A percentile compares a stretch with the other conserved stretches of the same genome.
phyloP scores from a whole-genome alignment of 164 flowering plant species.

The Vitis riparia region DNA sequence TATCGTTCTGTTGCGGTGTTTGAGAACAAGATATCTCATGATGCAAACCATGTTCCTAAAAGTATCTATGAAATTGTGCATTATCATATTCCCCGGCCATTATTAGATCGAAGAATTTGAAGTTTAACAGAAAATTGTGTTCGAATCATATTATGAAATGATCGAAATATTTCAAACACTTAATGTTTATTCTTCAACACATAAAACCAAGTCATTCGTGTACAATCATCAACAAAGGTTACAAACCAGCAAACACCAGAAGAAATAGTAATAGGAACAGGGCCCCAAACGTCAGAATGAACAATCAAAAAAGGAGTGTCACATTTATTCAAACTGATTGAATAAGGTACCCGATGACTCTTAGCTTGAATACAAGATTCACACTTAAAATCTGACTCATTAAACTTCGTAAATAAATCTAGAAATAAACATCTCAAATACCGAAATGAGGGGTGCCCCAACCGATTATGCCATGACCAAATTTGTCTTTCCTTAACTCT shows the following conservation, averaged over 20 bases:
- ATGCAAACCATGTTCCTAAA: neutral
- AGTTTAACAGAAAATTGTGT: neutral
- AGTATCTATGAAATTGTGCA: neutral
- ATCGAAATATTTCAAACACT: neutral
- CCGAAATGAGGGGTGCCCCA: too few relatives aligned
- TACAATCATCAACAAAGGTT: conserved; percentile 1
- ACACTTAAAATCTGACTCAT: too few relatives aligned
- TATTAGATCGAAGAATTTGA: too few relatives aligned
- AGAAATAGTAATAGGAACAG: neutral
- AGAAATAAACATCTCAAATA: too few relatives aligned
- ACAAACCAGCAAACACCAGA: neutral
- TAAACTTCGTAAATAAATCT: neutral
- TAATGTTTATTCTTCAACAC: neutral
- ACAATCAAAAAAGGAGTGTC: neutral
- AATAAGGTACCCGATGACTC: too few relatives aligned
- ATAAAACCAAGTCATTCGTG: neutral
- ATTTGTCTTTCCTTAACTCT: neutral
- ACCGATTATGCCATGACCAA: too few relatives aligned
- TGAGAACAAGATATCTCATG: too few relatives aligned
- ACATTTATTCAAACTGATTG: too few relatives aligned
- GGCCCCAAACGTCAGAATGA: neutral
- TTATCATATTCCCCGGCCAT: too few relatives aligned
- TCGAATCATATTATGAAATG: neutral
- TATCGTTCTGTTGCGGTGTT: too few relatives aligned
- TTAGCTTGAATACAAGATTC: too few relatives aligned